phyloP scores from a whole-genome alignment of 2,329 filamentous ascomycete species.

The Achaetomium macrosporum region DNA sequence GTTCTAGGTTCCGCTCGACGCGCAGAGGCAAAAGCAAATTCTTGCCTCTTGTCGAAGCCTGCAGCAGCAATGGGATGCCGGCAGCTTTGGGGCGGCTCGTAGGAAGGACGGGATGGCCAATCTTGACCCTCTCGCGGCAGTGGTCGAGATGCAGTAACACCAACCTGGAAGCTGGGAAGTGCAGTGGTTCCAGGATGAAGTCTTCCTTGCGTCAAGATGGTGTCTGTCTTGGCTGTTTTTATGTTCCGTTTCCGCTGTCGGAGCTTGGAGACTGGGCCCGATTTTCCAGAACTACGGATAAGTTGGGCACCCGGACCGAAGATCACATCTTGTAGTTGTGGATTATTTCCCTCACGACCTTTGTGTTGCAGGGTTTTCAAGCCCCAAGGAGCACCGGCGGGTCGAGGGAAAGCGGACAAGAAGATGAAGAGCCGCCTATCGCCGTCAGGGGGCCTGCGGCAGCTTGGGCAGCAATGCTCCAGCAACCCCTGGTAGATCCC shows the following conservation, averaged over 20 bases:
- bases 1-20: neutral
- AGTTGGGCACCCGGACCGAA: conserved; percentile 14
- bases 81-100: conserved; percentile 12
- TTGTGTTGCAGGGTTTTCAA: conserved; percentile 12
- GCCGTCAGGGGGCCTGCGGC: conserved; percentile 27
- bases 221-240: conserved; percentile 6
- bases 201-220: neutral
- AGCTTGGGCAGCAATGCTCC: conserved; percentile 41
- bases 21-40: conserved; percentile 12
- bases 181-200: no score
- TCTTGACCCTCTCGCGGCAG: conserved; percentile 9
- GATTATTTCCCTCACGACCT: conserved; percentile 11
- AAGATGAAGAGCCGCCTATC: conserved; percentile 16
- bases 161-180: no score
- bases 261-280: conserved; percentile 10
- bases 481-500: conserved; percentile 29
- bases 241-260: conserved; percentile 11
- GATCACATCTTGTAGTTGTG: conserved; percentile 23
- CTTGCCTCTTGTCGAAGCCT: conserved; percentile 7
- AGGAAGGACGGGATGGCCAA: conserved; percentile 7
- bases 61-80: conserved; percentile 8
- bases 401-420: conserved; percentile 20
- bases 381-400: conserved; percentile 15
- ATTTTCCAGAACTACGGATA: conserved; percentile 4
- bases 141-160: conserved; percentile 3